A percentile compares a stretch with the other conserved stretches of the same genome.
Conservation (phyloP, 768 basidiomycete species). For the Postia placenta region DNA sequence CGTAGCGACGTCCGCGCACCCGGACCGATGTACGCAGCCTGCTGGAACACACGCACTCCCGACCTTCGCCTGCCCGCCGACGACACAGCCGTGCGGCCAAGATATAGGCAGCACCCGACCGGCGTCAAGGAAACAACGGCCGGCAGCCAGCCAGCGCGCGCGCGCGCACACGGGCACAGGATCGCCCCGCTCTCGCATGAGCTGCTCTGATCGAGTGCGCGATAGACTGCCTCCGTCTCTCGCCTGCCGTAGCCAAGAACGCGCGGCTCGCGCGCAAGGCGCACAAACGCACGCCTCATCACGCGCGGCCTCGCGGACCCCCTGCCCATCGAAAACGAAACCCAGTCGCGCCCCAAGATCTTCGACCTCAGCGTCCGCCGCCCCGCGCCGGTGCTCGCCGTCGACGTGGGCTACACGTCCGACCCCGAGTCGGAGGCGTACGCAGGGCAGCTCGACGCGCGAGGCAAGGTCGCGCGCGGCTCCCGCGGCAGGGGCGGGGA, state of each 20-base stretch:
- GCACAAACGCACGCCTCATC: constrained; percentile 83
- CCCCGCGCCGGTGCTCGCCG: constrained; percentile 64
- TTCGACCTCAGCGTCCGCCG: constrained; percentile 92
- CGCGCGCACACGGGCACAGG: too few relatives aligned
- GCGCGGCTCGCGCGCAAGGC: constrained; percentile 94
- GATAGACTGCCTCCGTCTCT: constrained; percentile 83
- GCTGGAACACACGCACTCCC: too few relatives aligned
- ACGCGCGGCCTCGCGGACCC: constrained; percentile 91
- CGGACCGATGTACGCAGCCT: too few relatives aligned
- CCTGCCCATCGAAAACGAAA: constrained; percentile 86
- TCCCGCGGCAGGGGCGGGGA: constrained; percentile 81
- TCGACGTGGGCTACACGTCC: constrained; percentile 88
- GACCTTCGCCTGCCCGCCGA: too few relatives aligned
- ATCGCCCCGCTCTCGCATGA: too few relatives aligned
- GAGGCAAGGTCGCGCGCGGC: constrained; percentile 57
- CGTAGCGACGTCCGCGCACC: too few relatives aligned
- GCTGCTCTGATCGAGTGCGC: too few relatives aligned
- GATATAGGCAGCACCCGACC: too few relatives aligned
- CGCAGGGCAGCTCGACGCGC: constrained; percentile 68
- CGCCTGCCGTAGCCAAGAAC: constrained; percentile 95
- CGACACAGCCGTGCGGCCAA: too few relatives aligned
- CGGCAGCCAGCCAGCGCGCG: too few relatives aligned
- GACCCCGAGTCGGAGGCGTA: constrained; percentile 79
- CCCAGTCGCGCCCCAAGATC: constrained; percentile 90
- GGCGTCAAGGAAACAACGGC: too few relatives aligned